Percentiles rank a stretch among this genome's conserved stretches.
Conservation (phyloP, 2,329 filamentous ascomycete genomes). For the Colletotrichum karsti region DNA sequence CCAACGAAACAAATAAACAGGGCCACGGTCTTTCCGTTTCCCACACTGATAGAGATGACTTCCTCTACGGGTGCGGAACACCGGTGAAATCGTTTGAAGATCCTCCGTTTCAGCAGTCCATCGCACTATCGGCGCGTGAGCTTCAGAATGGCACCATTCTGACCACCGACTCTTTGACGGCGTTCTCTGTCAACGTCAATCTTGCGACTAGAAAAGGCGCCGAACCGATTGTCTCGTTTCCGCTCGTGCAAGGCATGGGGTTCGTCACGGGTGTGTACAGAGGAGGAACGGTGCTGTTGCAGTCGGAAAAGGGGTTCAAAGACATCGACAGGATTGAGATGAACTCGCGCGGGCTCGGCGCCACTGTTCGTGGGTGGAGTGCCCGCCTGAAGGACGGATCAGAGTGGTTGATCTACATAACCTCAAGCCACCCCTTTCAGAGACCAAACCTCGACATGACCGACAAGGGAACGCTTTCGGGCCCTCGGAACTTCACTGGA, state of each 20-base stretch:
- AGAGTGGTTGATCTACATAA: constrained; percentile 45
- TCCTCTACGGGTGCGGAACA: constrained; percentile 69
- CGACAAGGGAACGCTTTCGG: background rate
- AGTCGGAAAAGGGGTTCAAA: constrained; percentile 73
- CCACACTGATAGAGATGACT: constrained; percentile 69
- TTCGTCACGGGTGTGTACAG: constrained; percentile 78
- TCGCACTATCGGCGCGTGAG: constrained; percentile 78
- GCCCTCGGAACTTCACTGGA: constrained; percentile 63
- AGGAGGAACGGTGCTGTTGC: constrained; percentile 70
- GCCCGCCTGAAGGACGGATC: constrained; percentile 35
- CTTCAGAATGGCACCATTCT: constrained; percentile 63
- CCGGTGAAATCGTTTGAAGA: constrained; percentile 62
- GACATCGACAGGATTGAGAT: constrained; percentile 56
- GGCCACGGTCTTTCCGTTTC: constrained; percentile 73
- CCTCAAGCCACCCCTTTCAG: constrained; percentile 60
- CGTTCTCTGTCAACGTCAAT: constrained; percentile 67
- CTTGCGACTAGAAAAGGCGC: constrained; percentile 53
- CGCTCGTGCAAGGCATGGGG: constrained; percentile 81
- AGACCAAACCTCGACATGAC: constrained; percentile 39
- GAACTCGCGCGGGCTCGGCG: constrained; percentile 29
- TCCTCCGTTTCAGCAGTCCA: constrained; percentile 62
- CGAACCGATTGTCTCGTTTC: constrained; percentile 69
- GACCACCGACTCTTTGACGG: constrained; percentile 54
- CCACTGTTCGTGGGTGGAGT: constrained; percentile 63
- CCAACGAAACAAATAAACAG: constrained; percentile 52